These are phyloP conservation scores for Talaromyces sp. DNA, from an alignment of 2,329 filamentous ascomycete species.

Conservation along the genomic window DNA sequence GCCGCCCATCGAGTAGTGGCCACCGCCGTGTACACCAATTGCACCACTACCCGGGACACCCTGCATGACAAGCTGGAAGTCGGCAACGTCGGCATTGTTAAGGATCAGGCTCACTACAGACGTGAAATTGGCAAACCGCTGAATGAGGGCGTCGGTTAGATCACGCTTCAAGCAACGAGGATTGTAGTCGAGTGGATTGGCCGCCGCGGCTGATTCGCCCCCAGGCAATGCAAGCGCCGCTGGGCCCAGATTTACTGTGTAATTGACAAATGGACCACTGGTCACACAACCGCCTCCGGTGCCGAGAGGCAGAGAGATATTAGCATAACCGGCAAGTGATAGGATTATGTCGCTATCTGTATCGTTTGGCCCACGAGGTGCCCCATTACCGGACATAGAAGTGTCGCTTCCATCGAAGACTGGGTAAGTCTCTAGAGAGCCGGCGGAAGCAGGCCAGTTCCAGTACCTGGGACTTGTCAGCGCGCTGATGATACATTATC, in stretches of 20 bases:
- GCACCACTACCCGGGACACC: conserved; percentile 30
- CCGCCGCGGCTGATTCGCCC: not conserved
- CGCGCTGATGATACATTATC: not conserved
- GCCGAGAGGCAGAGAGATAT: conserved; percentile 32
- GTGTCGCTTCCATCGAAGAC: conserved; percentile 51
- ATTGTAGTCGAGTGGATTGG: conserved; percentile 27
- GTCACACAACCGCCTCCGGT: conserved; percentile 35
- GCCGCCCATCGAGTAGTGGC: conserved; percentile 47
- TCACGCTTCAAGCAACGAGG: conserved; percentile 32
- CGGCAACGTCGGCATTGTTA: conserved; percentile 24
- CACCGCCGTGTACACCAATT: conserved; percentile 44
- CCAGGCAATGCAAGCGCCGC: conserved; percentile 22
- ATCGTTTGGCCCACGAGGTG: conserved; percentile 27
- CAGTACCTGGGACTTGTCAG: conserved; percentile 36
- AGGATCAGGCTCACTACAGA: conserved; percentile 23
- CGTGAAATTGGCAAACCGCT: conserved; percentile 21
- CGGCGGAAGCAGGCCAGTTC: conserved; percentile 45
- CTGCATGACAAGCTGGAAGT: conserved; percentile 24
- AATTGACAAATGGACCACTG: conserved; percentile 36
- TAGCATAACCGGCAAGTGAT: not conserved
- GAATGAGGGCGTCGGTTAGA: conserved; percentile 22
- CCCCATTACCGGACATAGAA: conserved; percentile 47
- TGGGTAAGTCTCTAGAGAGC: conserved; percentile 40
- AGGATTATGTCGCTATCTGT: not conserved
- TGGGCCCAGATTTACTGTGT: conserved; percentile 31